Base-by-base conservation (phyloP, 345 rosid genomes). In the Atalantia buxifolia region DNA sequence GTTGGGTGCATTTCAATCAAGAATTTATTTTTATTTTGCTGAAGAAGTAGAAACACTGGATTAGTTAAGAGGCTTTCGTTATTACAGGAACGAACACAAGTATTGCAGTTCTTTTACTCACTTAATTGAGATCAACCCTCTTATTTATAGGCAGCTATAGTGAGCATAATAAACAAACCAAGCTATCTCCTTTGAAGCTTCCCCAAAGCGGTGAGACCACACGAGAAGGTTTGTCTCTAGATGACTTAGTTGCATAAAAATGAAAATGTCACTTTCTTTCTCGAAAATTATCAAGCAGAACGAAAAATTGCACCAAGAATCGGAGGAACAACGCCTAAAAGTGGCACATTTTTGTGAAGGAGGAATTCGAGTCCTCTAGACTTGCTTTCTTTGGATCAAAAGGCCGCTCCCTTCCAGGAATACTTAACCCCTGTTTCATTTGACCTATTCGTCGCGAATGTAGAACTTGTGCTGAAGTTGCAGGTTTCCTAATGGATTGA, bases 401-500 rank as follows among this genome's bases (percentile, higher is more conserved):
- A 55, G 56, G 62, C 53, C 3, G 45, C 45, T 57, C 66, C 13
- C 83, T 66, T 61, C 77, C 86, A 75, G 70, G 77, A 78, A 79
- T 81, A 76, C 76, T 79, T 19, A 86, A 78, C 7, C 94, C 93
- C 83, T 92, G 97, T 82, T 88, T 92, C 79, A 88, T 76, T 74
- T 84, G 84, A 40, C 94, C 96, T 62, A 92, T 5, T 55, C 64
- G 66, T 40, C 92, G 82, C 0, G 94, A 86, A 77, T 85, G 83
- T 75, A 94, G 75, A 62, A 91, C 93, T 85, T 92, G 98, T 83
- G 85, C 73, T 1, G 92, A 78, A 50, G 84, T 88, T 30, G 88
- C 92, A 9, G 86, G 89, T 60, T 87, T 67, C 74, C 96, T 83
- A 57, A 86, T 56, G 7, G 79, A 73, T 83, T 92, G 97, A 78